Conservation (phyloP, 2,329 filamentous ascomycete genomes). For the Mycogone perniciosa region DNA sequence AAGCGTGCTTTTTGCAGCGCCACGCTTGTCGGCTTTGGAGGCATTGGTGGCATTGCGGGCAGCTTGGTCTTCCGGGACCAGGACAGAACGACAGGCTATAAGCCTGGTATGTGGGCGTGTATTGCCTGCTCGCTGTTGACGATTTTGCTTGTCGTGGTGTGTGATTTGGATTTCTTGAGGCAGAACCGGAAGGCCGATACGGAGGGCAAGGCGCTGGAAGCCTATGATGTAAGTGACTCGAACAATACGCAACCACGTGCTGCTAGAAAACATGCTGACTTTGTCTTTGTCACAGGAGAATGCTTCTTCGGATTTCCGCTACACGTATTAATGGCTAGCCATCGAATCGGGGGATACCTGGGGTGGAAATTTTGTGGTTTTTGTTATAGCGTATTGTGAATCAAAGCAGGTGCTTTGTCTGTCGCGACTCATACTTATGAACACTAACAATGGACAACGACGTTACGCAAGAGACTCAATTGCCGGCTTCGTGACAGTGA, state of each 20-base stretch:
- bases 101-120: slow-evolving; percentile 49
- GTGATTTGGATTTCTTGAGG: slow-evolving; percentile 35
- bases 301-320: slow-evolving; percentile 27
- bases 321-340: slow-evolving; percentile 19
- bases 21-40: slow-evolving; percentile 68
- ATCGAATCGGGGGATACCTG: neutral
- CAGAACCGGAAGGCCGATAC: slow-evolving; percentile 46
- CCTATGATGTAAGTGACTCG: slow-evolving; percentile 38
- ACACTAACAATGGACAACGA: too few relatives aligned
- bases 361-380: neutral
- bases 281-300: slow-evolving; percentile 17
- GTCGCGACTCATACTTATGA: too few relatives aligned
- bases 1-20: slow-evolving; percentile 76
- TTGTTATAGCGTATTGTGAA: neutral
- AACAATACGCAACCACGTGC: neutral
- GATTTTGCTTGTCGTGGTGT: slow-evolving; percentile 37
- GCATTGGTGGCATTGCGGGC: slow-evolving; percentile 71
- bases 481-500: neutral
- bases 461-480: too few relatives aligned
- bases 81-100: slow-evolving; percentile 46
- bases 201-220: slow-evolving; percentile 47
- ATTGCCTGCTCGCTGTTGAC: slow-evolving; percentile 44
- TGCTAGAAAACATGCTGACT: neutral
- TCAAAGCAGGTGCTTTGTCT: neutral
- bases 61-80: slow-evolving; percentile 62